A percentile compares a stretch with the other conserved stretches of the same genome.
These are phyloP conservation scores for Akanthomyces uredinophilus DNA, from an alignment of 2,329 filamentous ascomycete genomes.

Conservation along the genomic window DNA sequence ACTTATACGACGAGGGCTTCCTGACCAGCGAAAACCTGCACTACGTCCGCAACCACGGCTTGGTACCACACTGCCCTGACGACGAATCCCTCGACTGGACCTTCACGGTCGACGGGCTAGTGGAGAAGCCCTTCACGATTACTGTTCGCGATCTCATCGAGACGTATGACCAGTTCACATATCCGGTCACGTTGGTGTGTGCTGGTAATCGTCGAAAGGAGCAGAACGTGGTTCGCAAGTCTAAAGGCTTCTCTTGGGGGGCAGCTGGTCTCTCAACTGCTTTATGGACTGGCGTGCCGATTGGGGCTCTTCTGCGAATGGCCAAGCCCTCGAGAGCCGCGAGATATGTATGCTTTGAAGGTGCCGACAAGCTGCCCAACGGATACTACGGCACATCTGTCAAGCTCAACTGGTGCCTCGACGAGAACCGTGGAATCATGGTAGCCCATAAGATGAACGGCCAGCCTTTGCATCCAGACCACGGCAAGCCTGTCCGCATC, in stretches of 20 bases:
- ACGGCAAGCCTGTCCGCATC: conserved; percentile 76
- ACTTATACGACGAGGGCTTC: conserved; percentile 75
- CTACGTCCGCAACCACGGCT: conserved; percentile 87
- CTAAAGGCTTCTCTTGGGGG: conserved; percentile 93
- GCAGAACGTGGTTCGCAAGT: conserved; percentile 85
- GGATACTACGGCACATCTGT: conserved; percentile 84
- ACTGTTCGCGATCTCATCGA: conserved; percentile 66
- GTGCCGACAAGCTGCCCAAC: conserved; percentile 82
- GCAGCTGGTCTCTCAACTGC: conserved; percentile 81
- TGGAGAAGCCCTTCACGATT: conserved; percentile 69
- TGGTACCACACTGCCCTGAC: conserved; percentile 71
- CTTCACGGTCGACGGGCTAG: conserved; percentile 77
- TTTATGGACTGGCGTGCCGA: conserved; percentile 76
- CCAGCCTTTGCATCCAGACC: conserved; percentile 71
- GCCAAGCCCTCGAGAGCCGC: conserved; percentile 66
- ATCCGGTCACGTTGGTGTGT: conserved; percentile 84
- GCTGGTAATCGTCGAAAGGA: conserved; percentile 90
- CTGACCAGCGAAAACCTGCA: conserved; percentile 83
- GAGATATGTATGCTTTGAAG: conserved; percentile 85
- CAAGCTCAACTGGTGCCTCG: conserved; percentile 83
- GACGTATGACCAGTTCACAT: conserved; percentile 76
- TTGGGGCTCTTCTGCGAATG: conserved; percentile 63
- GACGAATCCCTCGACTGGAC: conserved; percentile 72
- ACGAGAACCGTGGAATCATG: conserved; percentile 78
- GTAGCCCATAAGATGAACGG: conserved; percentile 90